These are phyloP conservation scores for Talaromyces wortmannii DNA, from an alignment of 495 filamentous ascomycete genomes.

Conservation along the genomic window DNA sequence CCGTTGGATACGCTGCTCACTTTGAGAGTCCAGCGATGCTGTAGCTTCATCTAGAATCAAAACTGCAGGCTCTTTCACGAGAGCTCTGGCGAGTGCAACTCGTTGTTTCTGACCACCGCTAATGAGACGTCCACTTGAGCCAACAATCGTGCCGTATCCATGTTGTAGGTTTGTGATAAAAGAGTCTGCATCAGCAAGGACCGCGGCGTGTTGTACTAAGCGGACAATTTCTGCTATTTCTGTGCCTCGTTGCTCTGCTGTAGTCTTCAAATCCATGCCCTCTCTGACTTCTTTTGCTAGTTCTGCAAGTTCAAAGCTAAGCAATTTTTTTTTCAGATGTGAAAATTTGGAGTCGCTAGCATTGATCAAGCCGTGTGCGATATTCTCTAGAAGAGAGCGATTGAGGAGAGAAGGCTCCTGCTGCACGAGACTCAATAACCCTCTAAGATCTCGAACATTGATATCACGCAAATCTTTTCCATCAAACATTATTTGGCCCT, in stretches of 20 bases:
- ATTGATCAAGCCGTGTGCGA: slow-evolving; percentile 57
- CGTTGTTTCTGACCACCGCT: slow-evolving; percentile 61
- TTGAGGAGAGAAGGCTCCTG: slow-evolving; percentile 62
- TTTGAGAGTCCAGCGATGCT: slow-evolving; percentile 45
- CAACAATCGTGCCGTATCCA: slow-evolving; percentile 45
- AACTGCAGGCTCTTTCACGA: slow-evolving; percentile 73
- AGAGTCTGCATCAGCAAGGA: slow-evolving; percentile 31
- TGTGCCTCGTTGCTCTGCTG: slow-evolving; percentile 20
- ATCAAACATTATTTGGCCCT: slow-evolving; percentile 44
- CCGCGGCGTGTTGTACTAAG: slow-evolving; percentile 29
- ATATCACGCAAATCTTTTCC: slow-evolving; percentile 45
- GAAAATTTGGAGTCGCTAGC: slow-evolving; percentile 40
- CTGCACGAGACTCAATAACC: slow-evolving; percentile 55
- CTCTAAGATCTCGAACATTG: slow-evolving; percentile 50
- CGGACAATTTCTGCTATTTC: slow-evolving; percentile 29
- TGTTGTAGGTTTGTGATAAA: slow-evolving; percentile 42
- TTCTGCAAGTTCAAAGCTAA: slow-evolving; percentile 19
- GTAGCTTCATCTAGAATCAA: slow-evolving; percentile 83
- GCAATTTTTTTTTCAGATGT: slow-evolving; percentile 26
- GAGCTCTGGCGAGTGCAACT: slow-evolving; percentile 60
- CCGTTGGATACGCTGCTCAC: slow-evolving; percentile 44
- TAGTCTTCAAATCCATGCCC: slow-evolving; percentile 22
- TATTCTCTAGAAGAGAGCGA: slow-evolving; percentile 62
- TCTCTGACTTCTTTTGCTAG: slow-evolving; percentile 24
- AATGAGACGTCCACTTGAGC: slow-evolving; percentile 47